Base-by-base conservation (phyloP, 2,329 filamentous ascomycete genomes). In the Metarhizium album region DNA sequence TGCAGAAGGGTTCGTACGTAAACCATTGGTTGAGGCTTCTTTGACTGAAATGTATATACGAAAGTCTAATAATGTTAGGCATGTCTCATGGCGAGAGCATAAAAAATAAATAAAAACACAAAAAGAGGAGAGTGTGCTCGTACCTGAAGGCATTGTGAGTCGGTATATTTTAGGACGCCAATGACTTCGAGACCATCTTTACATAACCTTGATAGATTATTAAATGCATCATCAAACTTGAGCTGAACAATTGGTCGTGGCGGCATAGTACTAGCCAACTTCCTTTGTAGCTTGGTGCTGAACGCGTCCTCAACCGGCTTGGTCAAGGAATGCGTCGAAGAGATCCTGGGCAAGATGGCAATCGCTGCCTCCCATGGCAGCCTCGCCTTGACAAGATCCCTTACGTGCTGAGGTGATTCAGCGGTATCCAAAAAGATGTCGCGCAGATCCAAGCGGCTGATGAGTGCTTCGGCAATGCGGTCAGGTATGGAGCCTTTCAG, bases 231-330 rank as follows among this genome's bases (percentile, higher is more conserved):
- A 14, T 83, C 78, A 58, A 87, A 85, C 24, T 78, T 80, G 2
- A 90, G 72, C 49, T 88, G 77, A 11, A 96, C 87, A 59, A 96
- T 91, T 0, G 91, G 90, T 8, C 91, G 80, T 7, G 93, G 93
- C 3, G 93, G 93, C 60, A 96, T 90, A 0, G 90, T 96, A 58
- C 90, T 96, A 1, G 93, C 90, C 31, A 98, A 74, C 55, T 86
- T 86, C n/a, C 90, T 80, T 63, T 98, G 93, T 37, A 97, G 77
- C 63, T 95, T 95, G 23, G 82, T 80, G 59, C 89, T 96, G 65
- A 96, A 97, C 0, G 90, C 82, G n/a, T 83, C 82, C 0, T 83
- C 77, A 0, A 94, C 81, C 0, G 79, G 67, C 47, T 75, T 81
- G 0, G 81, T 86, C 2, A 91, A 66, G 1, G 67, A 58, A 50